These are phyloP conservation scores for Tremella fuciformis DNA, from an alignment of 768 basidiomycete genomes.

Conservation along the genomic window DNA sequence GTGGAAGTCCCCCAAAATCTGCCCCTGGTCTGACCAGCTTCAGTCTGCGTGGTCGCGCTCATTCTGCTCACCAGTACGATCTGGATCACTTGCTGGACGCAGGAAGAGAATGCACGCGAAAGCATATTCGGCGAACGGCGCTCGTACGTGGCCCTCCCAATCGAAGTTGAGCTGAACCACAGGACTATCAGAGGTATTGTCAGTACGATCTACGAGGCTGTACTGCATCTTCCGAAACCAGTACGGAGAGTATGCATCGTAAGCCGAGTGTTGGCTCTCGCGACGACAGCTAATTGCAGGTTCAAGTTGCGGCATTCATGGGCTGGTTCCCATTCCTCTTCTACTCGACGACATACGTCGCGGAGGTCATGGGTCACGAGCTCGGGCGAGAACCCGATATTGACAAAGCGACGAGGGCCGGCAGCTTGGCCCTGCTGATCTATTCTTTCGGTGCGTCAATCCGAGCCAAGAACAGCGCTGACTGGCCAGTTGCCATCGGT, in stretches of 20 bases:
- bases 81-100: slow-evolving; percentile 79
- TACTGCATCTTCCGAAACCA: slow-evolving; percentile 72
- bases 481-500: slow-evolving; percentile 68
- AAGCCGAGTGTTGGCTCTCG: neutral
- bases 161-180: slow-evolving; percentile 9
- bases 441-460: slow-evolving; percentile 73
- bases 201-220: slow-evolving; percentile 70
- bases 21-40: neutral
- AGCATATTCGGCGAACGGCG: slow-evolving; percentile 51
- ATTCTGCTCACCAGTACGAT: slow-evolving; percentile 75
- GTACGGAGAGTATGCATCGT: slow-evolving; percentile 76
- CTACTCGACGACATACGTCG: slow-evolving; percentile 83
- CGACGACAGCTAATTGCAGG: slow-evolving; percentile 54
- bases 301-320: slow-evolving; percentile 95
- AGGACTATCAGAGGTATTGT: slow-evolving; percentile 72
- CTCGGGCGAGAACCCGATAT: slow-evolving; percentile 68
- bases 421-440: slow-evolving; percentile 82
- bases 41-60: slow-evolving; percentile 81
- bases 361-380: slow-evolving; percentile 88
- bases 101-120: slow-evolving; percentile 63
- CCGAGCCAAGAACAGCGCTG: neutral
- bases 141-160: slow-evolving; percentile 36
- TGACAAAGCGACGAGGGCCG: slow-evolving; percentile 78
- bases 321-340: slow-evolving; percentile 98
- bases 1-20: neutral